Conservation (phyloP, 768 basidiomycete genomes). For the Auricularia cornea region DNA sequence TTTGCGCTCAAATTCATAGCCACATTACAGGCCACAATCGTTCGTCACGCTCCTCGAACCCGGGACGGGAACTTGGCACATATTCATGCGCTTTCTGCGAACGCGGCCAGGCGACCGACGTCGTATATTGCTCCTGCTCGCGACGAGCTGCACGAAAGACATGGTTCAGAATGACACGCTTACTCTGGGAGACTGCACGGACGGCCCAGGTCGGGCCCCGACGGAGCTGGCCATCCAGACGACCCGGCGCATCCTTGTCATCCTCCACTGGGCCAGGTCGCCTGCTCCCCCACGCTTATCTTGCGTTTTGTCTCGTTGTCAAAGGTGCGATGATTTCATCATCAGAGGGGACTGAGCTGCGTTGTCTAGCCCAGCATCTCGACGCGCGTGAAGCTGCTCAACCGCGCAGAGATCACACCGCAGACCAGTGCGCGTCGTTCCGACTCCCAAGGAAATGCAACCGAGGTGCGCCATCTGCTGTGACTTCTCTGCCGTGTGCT, state of each 20-base stretch:
- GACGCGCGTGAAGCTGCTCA: slow-evolving; percentile 81
- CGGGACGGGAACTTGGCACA: slow-evolving; percentile 86
- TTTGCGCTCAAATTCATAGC: neutral
- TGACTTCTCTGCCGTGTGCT: slow-evolving; percentile 9
- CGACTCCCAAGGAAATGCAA: slow-evolving; percentile 64
- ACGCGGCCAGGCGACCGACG: slow-evolving; percentile 69
- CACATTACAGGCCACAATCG: slow-evolving; percentile 78
- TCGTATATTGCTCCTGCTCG: slow-evolving; percentile 86
- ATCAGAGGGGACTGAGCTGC: neutral
- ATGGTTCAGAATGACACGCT: slow-evolving; percentile 81
- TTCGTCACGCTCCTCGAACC: slow-evolving; percentile 90
- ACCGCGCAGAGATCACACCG: slow-evolving; percentile 77
- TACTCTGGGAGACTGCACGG: slow-evolving; percentile 54
- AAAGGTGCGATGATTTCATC: slow-evolving; percentile 44
- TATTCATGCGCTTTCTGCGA: slow-evolving; percentile 77
- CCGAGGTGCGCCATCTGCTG: slow-evolving; percentile 51
- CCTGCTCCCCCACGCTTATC: slow-evolving; percentile 70
- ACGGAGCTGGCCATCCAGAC: slow-evolving; percentile 86
- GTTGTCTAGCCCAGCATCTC: slow-evolving; percentile 74
- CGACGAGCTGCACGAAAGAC: slow-evolving; percentile 90
- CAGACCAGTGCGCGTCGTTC: slow-evolving; percentile 39
- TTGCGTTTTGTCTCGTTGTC: slow-evolving; percentile 71
- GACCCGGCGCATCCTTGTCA: slow-evolving; percentile 76
- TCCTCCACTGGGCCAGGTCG: slow-evolving; percentile 68
- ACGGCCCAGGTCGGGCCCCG: slow-evolving; percentile 70